These are phyloP conservation scores for Tetracladium setigerum DNA, from an alignment of 495 filamentous ascomycete genomes.

Conservation along the genomic window DNA sequence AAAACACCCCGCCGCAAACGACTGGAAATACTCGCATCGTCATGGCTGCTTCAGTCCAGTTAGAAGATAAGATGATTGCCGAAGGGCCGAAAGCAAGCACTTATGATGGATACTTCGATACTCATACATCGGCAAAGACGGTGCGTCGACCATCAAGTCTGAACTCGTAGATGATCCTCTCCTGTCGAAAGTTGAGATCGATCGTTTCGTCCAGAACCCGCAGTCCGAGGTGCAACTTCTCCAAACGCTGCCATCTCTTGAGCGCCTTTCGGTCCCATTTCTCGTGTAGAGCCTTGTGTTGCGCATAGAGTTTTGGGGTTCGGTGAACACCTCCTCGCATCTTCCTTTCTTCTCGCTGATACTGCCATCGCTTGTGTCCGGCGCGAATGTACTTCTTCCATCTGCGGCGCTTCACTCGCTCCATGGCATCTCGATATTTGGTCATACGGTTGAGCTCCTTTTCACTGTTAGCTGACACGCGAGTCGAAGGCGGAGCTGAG, in stretches of 20 bases:
- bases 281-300: background rate
- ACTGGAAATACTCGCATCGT: too few species aligned
- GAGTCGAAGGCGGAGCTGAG: background rate
- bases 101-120: too few species aligned
- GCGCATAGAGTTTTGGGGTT: background rate
- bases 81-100: too few species aligned
- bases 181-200: constrained; percentile 6
- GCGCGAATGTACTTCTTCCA: constrained; percentile 7
- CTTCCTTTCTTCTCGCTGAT: background rate
- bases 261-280: constrained; percentile 1
- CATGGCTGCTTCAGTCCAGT: too few species aligned
- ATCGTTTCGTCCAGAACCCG: constrained; percentile 9
- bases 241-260: constrained; percentile 5
- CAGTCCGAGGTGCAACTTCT: constrained; percentile 4
- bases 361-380: background rate
- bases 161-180: constrained; percentile 6
- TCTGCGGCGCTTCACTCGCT: constrained; percentile 3
- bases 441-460: constrained; percentile 12
- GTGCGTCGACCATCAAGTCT: background rate
- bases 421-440: constrained; percentile 3
- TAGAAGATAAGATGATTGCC: too few species aligned
- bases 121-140: too few species aligned
- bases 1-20: too few species aligned
- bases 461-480: background rate
- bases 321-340: background rate